Evolutionary conservation across 2,329 filamentous ascomycete species (phyloP).

Genomic region (Curvularia verruculosa): DNA sequence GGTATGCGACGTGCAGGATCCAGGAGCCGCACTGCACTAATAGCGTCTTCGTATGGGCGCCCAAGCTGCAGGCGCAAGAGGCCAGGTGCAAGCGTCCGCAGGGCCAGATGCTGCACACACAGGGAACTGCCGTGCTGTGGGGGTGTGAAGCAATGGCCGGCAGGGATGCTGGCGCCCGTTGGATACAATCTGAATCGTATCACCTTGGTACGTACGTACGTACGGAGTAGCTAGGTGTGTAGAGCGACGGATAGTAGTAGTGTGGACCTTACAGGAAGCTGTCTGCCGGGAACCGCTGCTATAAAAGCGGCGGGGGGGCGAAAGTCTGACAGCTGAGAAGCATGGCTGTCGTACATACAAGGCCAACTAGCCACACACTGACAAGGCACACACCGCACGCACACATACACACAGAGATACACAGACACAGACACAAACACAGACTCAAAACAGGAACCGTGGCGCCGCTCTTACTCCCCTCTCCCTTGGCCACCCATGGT

Average conservation of each 20-base stretch:
- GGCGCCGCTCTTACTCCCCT: slow-evolving; percentile 7
- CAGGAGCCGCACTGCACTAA: slow-evolving; percentile 33
- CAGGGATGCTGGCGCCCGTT: slow-evolving; percentile 30
- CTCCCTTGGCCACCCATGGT: slow-evolving; percentile 25
- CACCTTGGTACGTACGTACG: slow-evolving; percentile 5
- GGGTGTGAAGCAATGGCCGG: slow-evolving; percentile 34
- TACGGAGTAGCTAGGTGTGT: background rate
- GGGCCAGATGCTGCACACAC: slow-evolving; percentile 36
- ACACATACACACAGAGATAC: background rate
- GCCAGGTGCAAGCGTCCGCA: slow-evolving; percentile 31
- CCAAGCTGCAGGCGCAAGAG: slow-evolving; percentile 29
- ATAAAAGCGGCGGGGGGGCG: slow-evolving; percentile 19
- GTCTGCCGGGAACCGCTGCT: slow-evolving; percentile 24
- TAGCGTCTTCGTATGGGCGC: slow-evolving; percentile 23
- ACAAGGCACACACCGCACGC: background rate
- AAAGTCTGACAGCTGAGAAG: slow-evolving; percentile 25
- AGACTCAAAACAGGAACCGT: background rate
- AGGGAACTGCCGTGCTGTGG: slow-evolving; percentile 49
- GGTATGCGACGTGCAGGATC: slow-evolving; percentile 37
- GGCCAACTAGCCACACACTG: background rate
- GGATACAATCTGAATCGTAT: slow-evolving; percentile 25
- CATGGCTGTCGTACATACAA: slow-evolving; percentile 20
- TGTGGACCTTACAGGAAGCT: slow-evolving; percentile 17
- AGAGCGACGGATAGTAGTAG: slow-evolving; percentile 23
- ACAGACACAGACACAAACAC: background rate